Conservation (phyloP, 78 protist species). For the Thecamonas trahens region DNA sequence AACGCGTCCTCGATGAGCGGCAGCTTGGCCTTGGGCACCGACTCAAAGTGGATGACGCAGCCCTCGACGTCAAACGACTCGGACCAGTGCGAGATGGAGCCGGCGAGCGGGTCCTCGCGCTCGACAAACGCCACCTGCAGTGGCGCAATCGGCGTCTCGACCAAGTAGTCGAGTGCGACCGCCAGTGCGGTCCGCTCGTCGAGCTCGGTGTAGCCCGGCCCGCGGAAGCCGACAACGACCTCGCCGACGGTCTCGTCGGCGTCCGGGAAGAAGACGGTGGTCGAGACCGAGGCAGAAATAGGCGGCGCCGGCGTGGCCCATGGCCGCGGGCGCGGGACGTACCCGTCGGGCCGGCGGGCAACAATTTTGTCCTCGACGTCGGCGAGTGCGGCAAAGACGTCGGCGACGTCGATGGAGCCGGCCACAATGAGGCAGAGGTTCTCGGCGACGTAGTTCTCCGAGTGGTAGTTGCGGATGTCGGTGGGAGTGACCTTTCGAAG, state of each 20-base stretch:
- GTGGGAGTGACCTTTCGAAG: constrained; percentile 21
- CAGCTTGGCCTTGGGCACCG: constrained; percentile 1
- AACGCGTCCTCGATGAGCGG: neutral
- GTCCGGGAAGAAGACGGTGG: neutral
- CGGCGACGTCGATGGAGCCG: constrained; percentile 17
- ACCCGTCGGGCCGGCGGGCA: neutral
- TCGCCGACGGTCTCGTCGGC: constrained; percentile 2
- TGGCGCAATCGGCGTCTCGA: constrained; percentile 35
- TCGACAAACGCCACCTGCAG: constrained; percentile 14
- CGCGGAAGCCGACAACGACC: constrained; percentile 27
- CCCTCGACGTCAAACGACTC: neutral
- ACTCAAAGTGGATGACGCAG: neutral
- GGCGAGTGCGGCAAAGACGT: constrained; percentile 8
- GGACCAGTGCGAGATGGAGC: neutral
- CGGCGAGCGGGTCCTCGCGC: constrained; percentile 13
- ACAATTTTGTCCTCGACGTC: neutral
- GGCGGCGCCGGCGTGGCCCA: neutral
- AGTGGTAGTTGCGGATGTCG: constrained; percentile 38
- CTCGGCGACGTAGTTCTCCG: constrained; percentile 40
- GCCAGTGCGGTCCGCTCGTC: neutral
- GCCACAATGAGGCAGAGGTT: constrained; percentile 38
- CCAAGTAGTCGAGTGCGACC: constrained; percentile 24
- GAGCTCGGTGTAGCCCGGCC: neutral
- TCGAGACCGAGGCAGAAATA: neutral
- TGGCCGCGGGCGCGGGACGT: neutral